phyloP scores from a whole-genome alignment of 2,329 filamentous ascomycete species.

The Colletotrichum cuscutae region DNA sequence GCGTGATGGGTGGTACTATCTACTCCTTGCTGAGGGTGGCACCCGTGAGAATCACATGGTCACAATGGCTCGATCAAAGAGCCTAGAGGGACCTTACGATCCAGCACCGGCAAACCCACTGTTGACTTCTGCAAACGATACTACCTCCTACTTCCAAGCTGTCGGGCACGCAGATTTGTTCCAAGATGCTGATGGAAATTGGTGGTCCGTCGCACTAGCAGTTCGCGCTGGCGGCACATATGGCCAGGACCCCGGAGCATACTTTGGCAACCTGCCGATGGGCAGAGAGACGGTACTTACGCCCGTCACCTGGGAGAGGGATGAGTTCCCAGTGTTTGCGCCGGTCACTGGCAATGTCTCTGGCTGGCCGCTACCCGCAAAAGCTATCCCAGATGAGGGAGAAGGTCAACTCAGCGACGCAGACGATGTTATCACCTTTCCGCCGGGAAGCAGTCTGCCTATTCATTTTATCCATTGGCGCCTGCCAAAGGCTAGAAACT shows the following conservation, averaged over 20 bases:
- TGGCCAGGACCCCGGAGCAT: conserved; percentile 48
- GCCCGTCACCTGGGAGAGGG: conserved; percentile 48
- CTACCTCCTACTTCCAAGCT: conserved; percentile 59
- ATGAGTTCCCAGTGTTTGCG: conserved; percentile 45
- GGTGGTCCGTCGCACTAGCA: conserved; percentile 54
- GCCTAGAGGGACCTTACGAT: conserved; percentile 56
- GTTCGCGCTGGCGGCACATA: conserved; percentile 44
- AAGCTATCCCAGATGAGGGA: conserved; percentile 42
- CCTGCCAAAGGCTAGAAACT: conserved; percentile 57
- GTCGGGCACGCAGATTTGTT: conserved; percentile 68
- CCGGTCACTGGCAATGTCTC: conserved; percentile 43
- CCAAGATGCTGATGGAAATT: conserved; percentile 54
- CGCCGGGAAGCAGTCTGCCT: conserved; percentile 55
- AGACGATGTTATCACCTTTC: conserved; percentile 58
- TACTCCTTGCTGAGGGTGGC: conserved; percentile 63
- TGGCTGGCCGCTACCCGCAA: conserved; percentile 50
- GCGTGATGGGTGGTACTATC: conserved; percentile 62
- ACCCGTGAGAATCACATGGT: conserved; percentile 60
- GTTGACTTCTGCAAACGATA: conserved; percentile 55
- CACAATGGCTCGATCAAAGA: conserved; percentile 56
- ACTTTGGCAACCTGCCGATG: conserved; percentile 47
- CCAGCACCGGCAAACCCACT: conserved; percentile 55
- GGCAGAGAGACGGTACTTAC: conserved; percentile 55
- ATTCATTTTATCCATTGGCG: conserved; percentile 67
- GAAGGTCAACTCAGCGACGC: conserved; percentile 53